Evolutionary conservation across 495 filamentous ascomycete species (phyloP).

Genomic region (Penicillium coprophilum): DNA sequence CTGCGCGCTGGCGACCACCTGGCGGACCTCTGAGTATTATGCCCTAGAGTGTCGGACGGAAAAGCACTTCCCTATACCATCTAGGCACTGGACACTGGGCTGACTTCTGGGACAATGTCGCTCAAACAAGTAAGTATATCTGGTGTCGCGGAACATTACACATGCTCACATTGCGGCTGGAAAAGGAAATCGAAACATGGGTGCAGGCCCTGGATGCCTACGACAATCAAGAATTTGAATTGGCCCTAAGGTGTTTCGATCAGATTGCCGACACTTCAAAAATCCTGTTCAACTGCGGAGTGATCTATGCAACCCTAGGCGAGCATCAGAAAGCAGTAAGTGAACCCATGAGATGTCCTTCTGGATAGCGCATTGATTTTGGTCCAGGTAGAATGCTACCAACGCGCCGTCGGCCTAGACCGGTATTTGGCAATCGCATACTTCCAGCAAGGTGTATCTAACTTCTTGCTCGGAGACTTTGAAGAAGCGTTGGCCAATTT

Average conservation of each 20-base stretch:
- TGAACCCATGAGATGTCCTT: conserved; percentile 13
- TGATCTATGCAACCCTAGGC: conserved; percentile 96
- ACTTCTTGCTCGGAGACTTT: conserved; percentile 95
- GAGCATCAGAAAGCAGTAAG: conserved; percentile 93
- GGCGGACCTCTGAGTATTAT: background rate
- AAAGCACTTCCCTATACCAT: conserved; percentile 3
- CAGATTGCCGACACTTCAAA: conserved; percentile 93
- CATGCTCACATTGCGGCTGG: conserved; percentile 21
- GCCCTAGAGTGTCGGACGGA: conserved; percentile 8
- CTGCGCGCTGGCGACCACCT: background rate
- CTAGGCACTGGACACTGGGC: background rate
- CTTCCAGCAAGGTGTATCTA: conserved; percentile 98
- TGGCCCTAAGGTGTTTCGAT: conserved; percentile 77
- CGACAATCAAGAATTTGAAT: conserved; percentile 95
- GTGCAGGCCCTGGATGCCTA: conserved; percentile 88
- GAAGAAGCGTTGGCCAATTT: conserved; percentile 98
- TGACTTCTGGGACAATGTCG: conserved; percentile 30
- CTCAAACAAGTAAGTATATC: conserved; percentile 40
- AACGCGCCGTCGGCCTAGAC: conserved; percentile 83
- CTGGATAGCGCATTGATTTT: background rate
- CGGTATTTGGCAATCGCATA: conserved; percentile 96
- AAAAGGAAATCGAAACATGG: conserved; percentile 98
- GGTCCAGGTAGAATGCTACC: conserved; percentile 89
- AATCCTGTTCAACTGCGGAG: conserved; percentile 97
- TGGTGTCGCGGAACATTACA: background rate